Percentiles rank a stretch among this genome's conserved stretches.
phyloP scores from a whole-genome alignment of 106 monocot species.

The Narthecium ossifragum region DNA sequence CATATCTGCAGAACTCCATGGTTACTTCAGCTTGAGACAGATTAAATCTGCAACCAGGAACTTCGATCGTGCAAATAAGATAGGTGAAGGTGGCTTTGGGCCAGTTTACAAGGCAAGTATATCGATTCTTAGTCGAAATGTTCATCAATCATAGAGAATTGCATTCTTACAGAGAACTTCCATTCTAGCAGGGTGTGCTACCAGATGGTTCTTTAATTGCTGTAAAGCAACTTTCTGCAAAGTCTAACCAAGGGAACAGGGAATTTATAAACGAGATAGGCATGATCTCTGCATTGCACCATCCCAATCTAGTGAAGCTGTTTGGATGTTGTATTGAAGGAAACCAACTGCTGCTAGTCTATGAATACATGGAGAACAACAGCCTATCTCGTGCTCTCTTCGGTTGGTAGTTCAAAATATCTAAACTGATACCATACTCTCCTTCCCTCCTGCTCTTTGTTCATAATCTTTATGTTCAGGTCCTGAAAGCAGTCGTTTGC shows the following conservation, averaged over 20 bases:
- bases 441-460: too few relatives aligned
- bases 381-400: slow-evolving; percentile 34
- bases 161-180: background rate
- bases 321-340: slow-evolving; percentile 41
- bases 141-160: background rate
- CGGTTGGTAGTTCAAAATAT: slow-evolving; percentile 19
- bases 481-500: slow-evolving; percentile 10
- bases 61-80: slow-evolving; percentile 24
- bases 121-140: background rate
- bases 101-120: slow-evolving; percentile 35
- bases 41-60: slow-evolving; percentile 41
- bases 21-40: slow-evolving; percentile 24
- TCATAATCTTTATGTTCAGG: slow-evolving; percentile 20
- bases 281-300: slow-evolving; percentile 40
- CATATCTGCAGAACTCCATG: background rate
- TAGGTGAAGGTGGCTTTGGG: slow-evolving; percentile 43
- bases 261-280: slow-evolving; percentile 46
- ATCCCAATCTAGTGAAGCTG: slow-evolving; percentile 36
- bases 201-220: slow-evolving; percentile 11
- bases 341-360: slow-evolving; percentile 31
- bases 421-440: too few relatives aligned
- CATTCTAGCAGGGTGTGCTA: slow-evolving; percentile 7
- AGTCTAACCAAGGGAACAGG: slow-evolving; percentile 19
- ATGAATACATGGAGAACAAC: slow-evolving; percentile 48
- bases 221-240: slow-evolving; percentile 15